Evolutionary conservation across 257 asterid species (phyloP), one percentile per base, ranked within the genome.

Genomic region (Jacaranda mimosifolia): DNA sequence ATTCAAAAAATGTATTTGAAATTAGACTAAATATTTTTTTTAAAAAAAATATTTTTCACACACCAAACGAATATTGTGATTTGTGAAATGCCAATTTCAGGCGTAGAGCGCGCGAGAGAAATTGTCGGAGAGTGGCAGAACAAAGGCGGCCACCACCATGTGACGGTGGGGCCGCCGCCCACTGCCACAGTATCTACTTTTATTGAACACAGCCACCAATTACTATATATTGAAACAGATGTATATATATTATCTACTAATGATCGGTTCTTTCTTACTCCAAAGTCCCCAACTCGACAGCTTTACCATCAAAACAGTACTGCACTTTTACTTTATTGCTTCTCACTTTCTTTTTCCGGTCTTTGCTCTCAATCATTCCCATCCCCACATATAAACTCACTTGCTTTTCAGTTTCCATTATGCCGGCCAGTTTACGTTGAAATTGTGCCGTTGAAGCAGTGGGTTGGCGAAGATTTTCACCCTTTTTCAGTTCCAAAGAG

Each of bases 151-250:
- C 82, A 73, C 84, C 81, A 84, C 81, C 88, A 84, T 76, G 86
- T 82, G 85, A 84, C 80, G 85, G 80, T 81, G 86, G 90, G 86
- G 79, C 86, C 83, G 45, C 85, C 75, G 73, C 42, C 76, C 74
- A 4, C 71, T 63, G 64, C 82, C 39, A 65, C 80, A 14, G 32
- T 35, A 57, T 45, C 76, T 18, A 49, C 77, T 66, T 40, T 79
- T 72, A 70, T 43, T 72, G 49, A 10, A 55, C 42, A 17, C 35
- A 45, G 59, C 46, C 52, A 26, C 67, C 72, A 57, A 64, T 76
- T 63, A 68, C 68, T 68, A 12, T 53, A 70, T 63, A 70, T 45
- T 60, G 40, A 40, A 56, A 39, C 26, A 32, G 21, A 4, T 48
- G 52, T 59, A 43, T 35, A 11, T 49, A 58, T 15, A 42, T 14